A percentile compares a stretch with the other conserved stretches of the same genome.
These are phyloP conservation scores for Rubus idaeus DNA, from an alignment of 306 rosid species.

Conservation along the genomic window DNA sequence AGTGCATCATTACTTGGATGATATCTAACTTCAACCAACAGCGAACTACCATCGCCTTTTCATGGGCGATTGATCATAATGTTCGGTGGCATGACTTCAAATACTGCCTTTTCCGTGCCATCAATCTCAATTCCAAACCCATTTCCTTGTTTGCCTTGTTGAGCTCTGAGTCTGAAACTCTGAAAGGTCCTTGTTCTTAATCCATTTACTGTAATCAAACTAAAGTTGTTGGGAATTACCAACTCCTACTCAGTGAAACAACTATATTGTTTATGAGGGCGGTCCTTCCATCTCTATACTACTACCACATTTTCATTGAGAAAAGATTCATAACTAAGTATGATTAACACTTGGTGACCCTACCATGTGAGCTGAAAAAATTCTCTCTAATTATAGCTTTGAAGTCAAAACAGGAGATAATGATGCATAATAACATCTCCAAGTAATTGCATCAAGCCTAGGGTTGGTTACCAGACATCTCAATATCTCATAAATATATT, in stretches of 20 bases:
- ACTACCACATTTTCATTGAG: not conserved
- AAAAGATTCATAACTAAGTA: slow-evolving; percentile 2
- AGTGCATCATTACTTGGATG: too few relatives aligned
- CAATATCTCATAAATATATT: not conserved
- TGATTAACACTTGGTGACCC: slow-evolving; percentile 26
- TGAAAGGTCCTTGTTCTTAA: not conserved
- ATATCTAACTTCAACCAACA: too few relatives aligned
- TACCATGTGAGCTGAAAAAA: slow-evolving; percentile 27
- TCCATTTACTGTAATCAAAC: not conserved
- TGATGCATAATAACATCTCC: slow-evolving; percentile 31
- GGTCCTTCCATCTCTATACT: not conserved
- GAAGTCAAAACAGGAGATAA: slow-evolving; percentile 46
- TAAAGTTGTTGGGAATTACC: not conserved
- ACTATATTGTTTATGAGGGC: not conserved
- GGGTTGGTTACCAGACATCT: slow-evolving; percentile 6
- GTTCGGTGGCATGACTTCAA: not conserved
- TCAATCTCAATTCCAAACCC: not conserved
- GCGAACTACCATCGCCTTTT: too few relatives aligned
- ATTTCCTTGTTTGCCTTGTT: not conserved
- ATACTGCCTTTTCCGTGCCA: not conserved
- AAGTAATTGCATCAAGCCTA: slow-evolving; percentile 9
- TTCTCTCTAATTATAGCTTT: slow-evolving; percentile 23
- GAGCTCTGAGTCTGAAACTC: not conserved
- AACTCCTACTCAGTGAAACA: not conserved
- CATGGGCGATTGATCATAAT: not conserved